phyloP scores from a whole-genome alignment of 345 rosid genomes.

The Eucalyptus marginata region DNA sequence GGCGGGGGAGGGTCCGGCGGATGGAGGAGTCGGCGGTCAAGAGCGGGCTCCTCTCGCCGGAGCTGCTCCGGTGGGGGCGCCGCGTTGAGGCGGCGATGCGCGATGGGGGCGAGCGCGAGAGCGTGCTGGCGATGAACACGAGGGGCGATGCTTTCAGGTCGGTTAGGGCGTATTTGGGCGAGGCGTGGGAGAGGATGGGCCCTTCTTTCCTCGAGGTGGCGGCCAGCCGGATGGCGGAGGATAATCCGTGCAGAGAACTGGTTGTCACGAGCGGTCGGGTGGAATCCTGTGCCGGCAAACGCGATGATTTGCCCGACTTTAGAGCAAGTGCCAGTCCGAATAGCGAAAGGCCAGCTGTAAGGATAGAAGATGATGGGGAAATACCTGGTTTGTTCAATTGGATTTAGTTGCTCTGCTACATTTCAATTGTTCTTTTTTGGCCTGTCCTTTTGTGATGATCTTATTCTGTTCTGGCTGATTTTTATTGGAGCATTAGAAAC shows the following conservation, averaged over 20 bases:
- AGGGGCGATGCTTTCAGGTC: conserved; percentile 21
- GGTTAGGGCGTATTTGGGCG: conserved; percentile 20
- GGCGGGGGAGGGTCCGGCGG: conserved; percentile 23
- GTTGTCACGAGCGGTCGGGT: neutral
- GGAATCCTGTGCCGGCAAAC: rapidly evolving
- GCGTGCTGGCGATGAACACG: conserved; percentile 16
- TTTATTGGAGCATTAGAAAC: neutral
- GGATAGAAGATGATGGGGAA: neutral
- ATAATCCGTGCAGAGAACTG: neutral
- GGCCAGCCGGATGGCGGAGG: neutral
- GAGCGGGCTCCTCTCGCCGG: conserved; percentile 34
- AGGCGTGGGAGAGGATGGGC: conserved; percentile 1
- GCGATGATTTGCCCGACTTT: neutral
- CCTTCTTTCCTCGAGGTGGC: conserved; percentile 23
- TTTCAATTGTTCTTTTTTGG: neutral
- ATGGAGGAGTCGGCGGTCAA: conserved; percentile 3
- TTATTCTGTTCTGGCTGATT: neutral
- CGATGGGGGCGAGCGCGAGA: conserved; percentile 10
- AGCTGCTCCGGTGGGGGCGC: conserved; percentile 14
- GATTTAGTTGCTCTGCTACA: neutral
- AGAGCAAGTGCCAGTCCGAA: neutral
- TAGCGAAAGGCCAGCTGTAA: neutral
- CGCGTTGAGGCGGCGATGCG: conserved; percentile 32
- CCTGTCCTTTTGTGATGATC: neutral
- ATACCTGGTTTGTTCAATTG: neutral